Conservation (phyloP, 345 rosid species). For the Populus deltoides region DNA sequence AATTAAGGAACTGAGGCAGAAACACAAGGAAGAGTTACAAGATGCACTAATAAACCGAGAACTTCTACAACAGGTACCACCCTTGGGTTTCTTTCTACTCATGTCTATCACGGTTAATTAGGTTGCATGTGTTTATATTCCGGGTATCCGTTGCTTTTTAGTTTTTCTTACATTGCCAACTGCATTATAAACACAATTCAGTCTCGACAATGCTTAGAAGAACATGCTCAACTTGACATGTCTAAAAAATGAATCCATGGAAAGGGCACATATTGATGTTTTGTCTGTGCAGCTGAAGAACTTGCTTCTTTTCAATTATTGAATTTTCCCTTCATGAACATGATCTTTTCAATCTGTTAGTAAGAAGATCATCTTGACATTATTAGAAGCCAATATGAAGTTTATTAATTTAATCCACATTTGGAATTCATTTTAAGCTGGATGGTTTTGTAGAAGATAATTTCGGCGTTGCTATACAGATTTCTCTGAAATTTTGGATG, state of each 20-base stretch:
- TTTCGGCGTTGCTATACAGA: neutral
- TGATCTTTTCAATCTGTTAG: neutral
- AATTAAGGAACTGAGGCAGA: conserved; percentile 69
- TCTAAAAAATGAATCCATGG: neutral
- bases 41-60: conserved; percentile 73
- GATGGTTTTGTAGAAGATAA: neutral
- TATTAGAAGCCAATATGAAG: neutral
- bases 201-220: neutral
- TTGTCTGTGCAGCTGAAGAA: neutral
- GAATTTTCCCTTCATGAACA: neutral
- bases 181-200: neutral
- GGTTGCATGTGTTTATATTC: neutral
- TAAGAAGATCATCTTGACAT: conserved; percentile 4
- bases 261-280: neutral
- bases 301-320: neutral
- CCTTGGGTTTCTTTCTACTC: conserved; percentile 6
- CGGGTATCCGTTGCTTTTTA: neutral
- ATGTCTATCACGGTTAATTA: neutral
- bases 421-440: neutral
- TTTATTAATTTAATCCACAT: neutral
- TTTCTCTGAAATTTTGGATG: no score
- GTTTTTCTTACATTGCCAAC: neutral
- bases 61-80: conserved; percentile 74
- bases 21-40: conserved; percentile 88
- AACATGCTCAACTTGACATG: neutral